phyloP scores from a whole-genome alignment of 352 stramenopile genomes.

The Lagenidium giganteum region DNA sequence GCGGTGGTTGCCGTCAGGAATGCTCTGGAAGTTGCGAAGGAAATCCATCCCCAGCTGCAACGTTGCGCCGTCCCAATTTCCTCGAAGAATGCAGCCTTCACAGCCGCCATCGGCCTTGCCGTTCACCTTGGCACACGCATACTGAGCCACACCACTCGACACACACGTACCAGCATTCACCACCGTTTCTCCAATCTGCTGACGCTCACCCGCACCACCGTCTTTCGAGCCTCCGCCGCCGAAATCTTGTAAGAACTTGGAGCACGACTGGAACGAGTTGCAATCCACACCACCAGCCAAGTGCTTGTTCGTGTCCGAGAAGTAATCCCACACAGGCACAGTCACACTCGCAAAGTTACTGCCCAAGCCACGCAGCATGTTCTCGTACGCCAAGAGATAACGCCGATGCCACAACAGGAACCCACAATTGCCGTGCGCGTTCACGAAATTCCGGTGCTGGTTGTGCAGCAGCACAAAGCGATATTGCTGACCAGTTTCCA shows the following conservation, averaged over 20 bases:
- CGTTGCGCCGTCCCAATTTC: constrained; percentile 20
- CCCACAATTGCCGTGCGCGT: constrained; percentile 42
- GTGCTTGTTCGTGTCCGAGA: constrained; percentile 37
- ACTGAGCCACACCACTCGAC: constrained; percentile 10
- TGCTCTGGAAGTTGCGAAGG: constrained; percentile 32
- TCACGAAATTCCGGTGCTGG: constrained; percentile 1
- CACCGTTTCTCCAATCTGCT: constrained; percentile 6
- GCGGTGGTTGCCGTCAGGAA: constrained; percentile 39
- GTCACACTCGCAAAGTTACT: constrained; percentile 57
- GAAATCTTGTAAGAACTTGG: constrained; percentile 29
- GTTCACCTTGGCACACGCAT: constrained; percentile 9
- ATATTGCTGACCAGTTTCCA: constrained; percentile 16
- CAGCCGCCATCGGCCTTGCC: constrained; percentile 16
- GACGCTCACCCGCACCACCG: neutral
- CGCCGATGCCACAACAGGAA: constrained; percentile 81
- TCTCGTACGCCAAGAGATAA: constrained; percentile 66
- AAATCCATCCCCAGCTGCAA: no score
- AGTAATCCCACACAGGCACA: constrained; percentile 76
- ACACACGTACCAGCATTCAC: constrained; percentile 11
- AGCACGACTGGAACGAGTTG: constrained; percentile 36
- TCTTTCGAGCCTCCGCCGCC: constrained; percentile 20
- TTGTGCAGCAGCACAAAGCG: constrained; percentile 17
- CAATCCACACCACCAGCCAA: constrained; percentile 27
- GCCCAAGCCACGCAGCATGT: constrained; percentile 69
- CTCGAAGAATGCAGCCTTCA: constrained; percentile 40